Percentiles rank a stretch among this genome's conserved stretches.
These are phyloP conservation scores for Acidiella bohemica DNA, from an alignment of 495 filamentous ascomycete genomes.

Conservation along the genomic window DNA sequence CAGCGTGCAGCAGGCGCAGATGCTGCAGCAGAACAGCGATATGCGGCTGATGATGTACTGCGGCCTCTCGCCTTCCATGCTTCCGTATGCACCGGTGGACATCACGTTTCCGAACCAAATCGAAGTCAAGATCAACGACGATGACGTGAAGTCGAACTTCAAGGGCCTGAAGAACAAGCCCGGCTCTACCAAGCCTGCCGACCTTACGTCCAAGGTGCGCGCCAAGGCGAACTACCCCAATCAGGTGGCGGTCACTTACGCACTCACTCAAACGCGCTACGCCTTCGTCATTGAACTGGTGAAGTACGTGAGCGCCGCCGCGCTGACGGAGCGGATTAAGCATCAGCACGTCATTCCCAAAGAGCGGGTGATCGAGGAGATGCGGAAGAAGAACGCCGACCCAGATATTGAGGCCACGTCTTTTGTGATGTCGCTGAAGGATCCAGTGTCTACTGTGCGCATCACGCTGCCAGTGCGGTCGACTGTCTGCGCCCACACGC, in stretches of 20 bases:
- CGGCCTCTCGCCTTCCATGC: slow-evolving; percentile 42
- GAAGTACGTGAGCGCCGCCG: slow-evolving; percentile 52
- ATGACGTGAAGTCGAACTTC: slow-evolving; percentile 75
- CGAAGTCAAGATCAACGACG: slow-evolving; percentile 79
- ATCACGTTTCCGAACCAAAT: slow-evolving; percentile 83
- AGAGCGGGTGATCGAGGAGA: slow-evolving; percentile 67
- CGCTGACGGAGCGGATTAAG: slow-evolving; percentile 55
- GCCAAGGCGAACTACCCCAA: slow-evolving; percentile 58
- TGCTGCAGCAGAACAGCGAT: slow-evolving; percentile 39
- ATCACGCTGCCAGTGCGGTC: slow-evolving; percentile 72
- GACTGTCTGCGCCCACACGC: slow-evolving; percentile 69
- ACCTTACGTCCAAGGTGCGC: slow-evolving; percentile 68
- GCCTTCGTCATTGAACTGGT: slow-evolving; percentile 44
- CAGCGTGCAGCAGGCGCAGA: slow-evolving; percentile 33
- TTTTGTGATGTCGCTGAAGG: slow-evolving; percentile 77
- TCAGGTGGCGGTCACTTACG: slow-evolving; percentile 74
- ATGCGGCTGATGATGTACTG: slow-evolving; percentile 71
- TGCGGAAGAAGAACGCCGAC: slow-evolving; percentile 63
- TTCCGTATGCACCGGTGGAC: slow-evolving; percentile 47
- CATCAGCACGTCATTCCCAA: slow-evolving; percentile 59
- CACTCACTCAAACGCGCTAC: slow-evolving; percentile 68
- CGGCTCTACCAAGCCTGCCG: slow-evolving; percentile 81
- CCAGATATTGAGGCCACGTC: slow-evolving; percentile 79
- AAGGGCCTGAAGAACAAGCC: slow-evolving; percentile 91
- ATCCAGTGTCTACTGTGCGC: slow-evolving; percentile 73